phyloP scores from a whole-genome alignment of 306 rosid species.

The Lathyrus sativus region DNA sequence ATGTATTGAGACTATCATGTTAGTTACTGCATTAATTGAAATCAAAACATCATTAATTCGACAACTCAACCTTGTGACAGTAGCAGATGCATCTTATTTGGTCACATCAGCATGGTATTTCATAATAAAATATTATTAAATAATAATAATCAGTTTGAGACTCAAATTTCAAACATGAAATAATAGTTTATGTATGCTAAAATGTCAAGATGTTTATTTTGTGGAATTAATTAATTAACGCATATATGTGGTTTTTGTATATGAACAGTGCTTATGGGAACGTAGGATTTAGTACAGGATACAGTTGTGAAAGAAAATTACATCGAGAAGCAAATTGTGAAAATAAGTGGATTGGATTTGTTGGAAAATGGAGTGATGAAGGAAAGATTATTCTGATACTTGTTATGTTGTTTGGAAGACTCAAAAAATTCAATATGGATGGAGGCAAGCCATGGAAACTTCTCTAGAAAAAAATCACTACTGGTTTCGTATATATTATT shows the following conservation, averaged over 20 bases:
- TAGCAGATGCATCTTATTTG: neutral
- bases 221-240: neutral
- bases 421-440: conserved; percentile 49
- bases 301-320: conserved; percentile 41
- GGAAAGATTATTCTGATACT: conserved; percentile 41
- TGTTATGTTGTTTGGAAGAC: conserved; percentile 51
- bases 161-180: neutral
- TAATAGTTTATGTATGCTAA: neutral
- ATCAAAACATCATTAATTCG: neutral
- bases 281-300: conserved; percentile 46
- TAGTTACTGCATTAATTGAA: neutral
- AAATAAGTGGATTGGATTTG: conserved; percentile 43
- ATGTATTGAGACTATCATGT: neutral
- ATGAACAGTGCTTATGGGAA: conserved; percentile 46
- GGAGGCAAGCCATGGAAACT: conserved; percentile 51
- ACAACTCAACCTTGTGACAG: neutral
- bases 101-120: neutral
- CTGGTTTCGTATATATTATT: too few relatives aligned
- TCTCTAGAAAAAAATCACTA: neutral
- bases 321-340: conserved; percentile 25
- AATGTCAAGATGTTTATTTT: neutral
- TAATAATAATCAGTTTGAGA: too few relatives aligned
- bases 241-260: neutral
- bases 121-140: too few relatives aligned
- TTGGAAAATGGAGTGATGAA: conserved; percentile 39